A percentile compares a stretch with the other conserved stretches of the same genome.
Conservation (phyloP, 139 green algal species). For the Astrephomene gubernaculifera region DNA sequence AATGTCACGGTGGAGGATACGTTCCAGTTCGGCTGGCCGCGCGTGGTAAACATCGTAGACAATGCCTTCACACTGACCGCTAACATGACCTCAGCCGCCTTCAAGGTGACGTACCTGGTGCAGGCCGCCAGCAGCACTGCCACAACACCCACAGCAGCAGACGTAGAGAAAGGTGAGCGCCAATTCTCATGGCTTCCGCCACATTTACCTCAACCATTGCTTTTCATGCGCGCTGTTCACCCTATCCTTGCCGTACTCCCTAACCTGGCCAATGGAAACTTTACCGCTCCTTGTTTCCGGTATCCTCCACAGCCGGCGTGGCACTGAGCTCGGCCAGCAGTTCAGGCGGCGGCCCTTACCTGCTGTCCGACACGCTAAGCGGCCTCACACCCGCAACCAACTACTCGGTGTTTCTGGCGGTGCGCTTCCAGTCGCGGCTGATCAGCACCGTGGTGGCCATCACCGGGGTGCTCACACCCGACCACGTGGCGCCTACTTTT, state of each 20-base stretch:
- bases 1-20: constrained; percentile 52
- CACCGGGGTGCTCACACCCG: constrained; percentile 53
- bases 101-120: constrained; percentile 41
- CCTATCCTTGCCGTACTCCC: too few relatives aligned
- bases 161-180: constrained; percentile 35
- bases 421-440: constrained; percentile 36
- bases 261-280: too few relatives aligned
- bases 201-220: too few relatives aligned
- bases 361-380: constrained; percentile 8
- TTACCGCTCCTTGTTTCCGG: too few relatives aligned
- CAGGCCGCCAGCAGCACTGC: not conserved
- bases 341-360: not conserved
- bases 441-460: constrained; percentile 46
- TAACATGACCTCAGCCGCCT: constrained; percentile 51
- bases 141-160: not conserved
- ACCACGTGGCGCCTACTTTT: constrained; percentile 53
- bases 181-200: too few relatives aligned
- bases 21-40: constrained; percentile 50
- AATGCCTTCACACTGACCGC: constrained; percentile 26
- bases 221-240: too few relatives aligned
- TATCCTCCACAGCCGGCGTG: constrained; percentile 32
- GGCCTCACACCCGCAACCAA: constrained; percentile 52
- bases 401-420: constrained; percentile 55
- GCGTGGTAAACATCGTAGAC: constrained; percentile 19
- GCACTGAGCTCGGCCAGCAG: not conserved